A percentile compares a stretch with the other conserved stretches of the same genome.
These are phyloP conservation scores for Stephania japonica DNA, from an alignment of 164 flowering plant species.

Conservation along the genomic window DNA sequence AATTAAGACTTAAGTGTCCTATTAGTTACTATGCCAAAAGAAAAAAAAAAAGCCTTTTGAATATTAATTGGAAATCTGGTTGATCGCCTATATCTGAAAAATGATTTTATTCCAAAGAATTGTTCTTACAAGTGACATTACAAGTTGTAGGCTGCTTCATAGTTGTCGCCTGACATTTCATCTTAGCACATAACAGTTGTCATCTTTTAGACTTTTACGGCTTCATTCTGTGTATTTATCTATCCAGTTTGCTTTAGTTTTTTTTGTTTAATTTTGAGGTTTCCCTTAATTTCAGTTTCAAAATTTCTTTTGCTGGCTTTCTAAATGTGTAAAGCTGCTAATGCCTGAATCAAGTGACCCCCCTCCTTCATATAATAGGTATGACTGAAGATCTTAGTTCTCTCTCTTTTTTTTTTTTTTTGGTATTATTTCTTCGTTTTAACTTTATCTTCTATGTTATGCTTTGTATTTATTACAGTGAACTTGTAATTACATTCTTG, in stretches of 20 bases:
- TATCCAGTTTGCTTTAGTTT: not conserved
- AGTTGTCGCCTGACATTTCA: not conserved
- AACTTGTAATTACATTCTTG: constrained; percentile 81
- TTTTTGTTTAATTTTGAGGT: not conserved
- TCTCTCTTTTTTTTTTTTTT: constrained; percentile 7
- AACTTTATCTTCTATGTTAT: constrained; percentile 7
- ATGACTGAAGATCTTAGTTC: constrained; percentile 13
- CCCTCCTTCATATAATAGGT: constrained; percentile 75
- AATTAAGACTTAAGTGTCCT: too few species aligned
- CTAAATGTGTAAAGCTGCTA: constrained; percentile 64
- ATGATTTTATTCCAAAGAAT: too few species aligned
- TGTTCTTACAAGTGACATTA: too few species aligned
- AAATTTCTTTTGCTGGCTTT: constrained; percentile 90
- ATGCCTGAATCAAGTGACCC: constrained; percentile 91
- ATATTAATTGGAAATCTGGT: too few species aligned
- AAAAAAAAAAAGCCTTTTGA: too few species aligned
- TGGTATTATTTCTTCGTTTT: constrained; percentile 10
- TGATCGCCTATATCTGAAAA: too few species aligned
- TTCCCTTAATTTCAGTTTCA: constrained; percentile 55
- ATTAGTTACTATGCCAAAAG: too few species aligned
- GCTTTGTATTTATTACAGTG: constrained; percentile 43
- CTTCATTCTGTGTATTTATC: not conserved
- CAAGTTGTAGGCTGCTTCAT: not conserved
- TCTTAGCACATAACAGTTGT: not conserved
- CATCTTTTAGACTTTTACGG: not conserved